Base-by-base conservation (phyloP, 495 filamentous ascomycete genomes). In the Sporormia fimetaria region DNA sequence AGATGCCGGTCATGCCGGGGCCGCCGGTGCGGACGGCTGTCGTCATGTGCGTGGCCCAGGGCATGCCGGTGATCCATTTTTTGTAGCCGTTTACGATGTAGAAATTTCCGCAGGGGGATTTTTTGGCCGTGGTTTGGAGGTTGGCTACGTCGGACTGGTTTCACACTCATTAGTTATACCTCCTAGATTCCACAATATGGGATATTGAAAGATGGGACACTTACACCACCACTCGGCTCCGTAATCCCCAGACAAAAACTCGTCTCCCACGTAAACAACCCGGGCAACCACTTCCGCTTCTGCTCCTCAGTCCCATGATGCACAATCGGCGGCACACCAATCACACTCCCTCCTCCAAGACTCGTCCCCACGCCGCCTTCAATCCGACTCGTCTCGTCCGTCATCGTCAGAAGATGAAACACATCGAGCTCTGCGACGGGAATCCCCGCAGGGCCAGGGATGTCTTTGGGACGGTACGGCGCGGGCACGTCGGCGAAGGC, bases 361-460 rank as follows among this genome's bases (percentile, higher is more conserved):
- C 44, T 18, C 3, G 50, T 59, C 36, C 43, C 46, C 10, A 62
- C 59, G 10, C 59, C 59, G 6, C 59, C 59, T 27, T 60, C 52
- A 8, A 60, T 47, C 26, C 60, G 37, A 14, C 44, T 51, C 2
- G 40, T 57, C 54, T 63, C 59, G 35, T 62, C 59, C 12, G 48
- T 61, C 34, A 50, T 27, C 4, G 60, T 39, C 17, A 63, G 47
- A 4, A 57, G 34, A 43, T 63, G 60, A 23, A 63, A 63, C 4
- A 56, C 41, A 30, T 63, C 60, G 10, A 62, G 28, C 17, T 62
- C 39, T 7, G 52, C 55, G n/a, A 60, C 49, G 8, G 43, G 49
- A 21, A 63, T 59, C 6, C 56, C 51, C 12, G 60, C 60, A n/a
- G 57, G 57, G 3, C 44, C 51, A 8, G 51, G 51, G 9, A 57